phyloP scores from a whole-genome alignment of 2,329 filamentous ascomycete genomes.

The Talaromyces sp. region DNA sequence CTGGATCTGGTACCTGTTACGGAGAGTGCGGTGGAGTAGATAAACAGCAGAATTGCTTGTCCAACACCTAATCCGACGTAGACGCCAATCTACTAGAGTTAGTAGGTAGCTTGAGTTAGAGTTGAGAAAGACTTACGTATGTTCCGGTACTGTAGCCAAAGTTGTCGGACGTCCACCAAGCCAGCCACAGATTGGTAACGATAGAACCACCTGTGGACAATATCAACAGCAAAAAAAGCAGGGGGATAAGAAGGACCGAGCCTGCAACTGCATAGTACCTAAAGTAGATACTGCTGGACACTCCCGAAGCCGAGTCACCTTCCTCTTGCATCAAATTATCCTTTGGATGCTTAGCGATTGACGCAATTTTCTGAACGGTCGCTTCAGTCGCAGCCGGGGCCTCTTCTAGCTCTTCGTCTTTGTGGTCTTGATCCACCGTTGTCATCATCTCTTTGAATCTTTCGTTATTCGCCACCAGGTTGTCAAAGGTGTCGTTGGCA shows the following conservation, averaged over 20 bases:
- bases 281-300: conserved; percentile 69
- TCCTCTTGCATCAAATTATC: conserved; percentile 34
- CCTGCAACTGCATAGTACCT: conserved; percentile 69
- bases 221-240: conserved; percentile 60
- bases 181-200: conserved; percentile 78
- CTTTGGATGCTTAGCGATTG: conserved; percentile 46
- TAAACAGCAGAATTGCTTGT: conserved; percentile 70
- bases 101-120: not conserved
- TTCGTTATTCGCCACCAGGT: conserved; percentile 69
- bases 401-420: conserved; percentile 49
- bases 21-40: conserved; percentile 70
- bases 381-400: conserved; percentile 32
- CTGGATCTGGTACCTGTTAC: conserved; percentile 72
- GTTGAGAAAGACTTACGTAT: conserved; percentile 50
- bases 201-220: conserved; percentile 75
- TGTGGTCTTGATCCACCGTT: conserved; percentile 51
- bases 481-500: conserved; percentile 80
- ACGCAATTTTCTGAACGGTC: conserved; percentile 37
- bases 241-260: conserved; percentile 58
- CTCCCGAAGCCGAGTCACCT: conserved; percentile 57
- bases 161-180: conserved; percentile 77
- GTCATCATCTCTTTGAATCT: conserved; percentile 75
- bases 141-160: conserved; percentile 45
- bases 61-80: conserved; percentile 65
- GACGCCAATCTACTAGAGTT: conserved; percentile 53